phyloP scores from a whole-genome alignment of 23 red algal species.

The Cyanidium caldarium region DNA sequence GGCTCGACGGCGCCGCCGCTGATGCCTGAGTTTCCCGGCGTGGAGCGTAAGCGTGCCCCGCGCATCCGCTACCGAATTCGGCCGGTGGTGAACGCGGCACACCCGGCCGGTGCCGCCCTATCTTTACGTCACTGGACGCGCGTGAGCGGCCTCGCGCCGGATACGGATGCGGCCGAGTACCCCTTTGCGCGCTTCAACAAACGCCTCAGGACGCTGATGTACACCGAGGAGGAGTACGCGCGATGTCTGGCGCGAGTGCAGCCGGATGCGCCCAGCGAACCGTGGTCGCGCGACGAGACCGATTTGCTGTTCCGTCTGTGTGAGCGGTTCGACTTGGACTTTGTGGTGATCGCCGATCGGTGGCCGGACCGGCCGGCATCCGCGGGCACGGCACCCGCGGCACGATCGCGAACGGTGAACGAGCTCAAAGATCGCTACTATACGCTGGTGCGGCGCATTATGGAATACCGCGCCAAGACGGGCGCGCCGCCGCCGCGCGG shows the following conservation, averaged over 20 bases:
- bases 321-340: slow-evolving; percentile 49
- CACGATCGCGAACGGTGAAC: slow-evolving; percentile 46
- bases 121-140: slow-evolving; percentile 36
- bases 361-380: slow-evolving; percentile 43
- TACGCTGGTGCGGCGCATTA: slow-evolving; percentile 31
- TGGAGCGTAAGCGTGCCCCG: background rate
- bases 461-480: slow-evolving; percentile 21
- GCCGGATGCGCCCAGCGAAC: background rate
- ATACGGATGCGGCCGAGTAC: background rate
- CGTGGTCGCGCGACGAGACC: slow-evolving; percentile 77
- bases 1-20: slow-evolving; percentile 36
- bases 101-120: slow-evolving; percentile 18
- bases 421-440: slow-evolving; percentile 94
- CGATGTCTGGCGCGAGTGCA: background rate
- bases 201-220: slow-evolving; percentile 31
- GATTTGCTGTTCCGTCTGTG: slow-evolving; percentile 52
- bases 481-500: background rate
- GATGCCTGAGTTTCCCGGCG: slow-evolving; percentile 1
- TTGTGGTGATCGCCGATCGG: slow-evolving; percentile 63
- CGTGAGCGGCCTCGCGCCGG: background rate
- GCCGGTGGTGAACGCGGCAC: slow-evolving; percentile 8
- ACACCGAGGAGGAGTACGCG: slow-evolving; percentile 51
- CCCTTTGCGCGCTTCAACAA: slow-evolving; percentile 65
- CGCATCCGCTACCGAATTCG: slow-evolving; percentile 9
- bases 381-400: too few relatives aligned